Conservation (phyloP, 495 filamentous ascomycete species). For the Aspergillus sclerotiicarbonarius region DNA sequence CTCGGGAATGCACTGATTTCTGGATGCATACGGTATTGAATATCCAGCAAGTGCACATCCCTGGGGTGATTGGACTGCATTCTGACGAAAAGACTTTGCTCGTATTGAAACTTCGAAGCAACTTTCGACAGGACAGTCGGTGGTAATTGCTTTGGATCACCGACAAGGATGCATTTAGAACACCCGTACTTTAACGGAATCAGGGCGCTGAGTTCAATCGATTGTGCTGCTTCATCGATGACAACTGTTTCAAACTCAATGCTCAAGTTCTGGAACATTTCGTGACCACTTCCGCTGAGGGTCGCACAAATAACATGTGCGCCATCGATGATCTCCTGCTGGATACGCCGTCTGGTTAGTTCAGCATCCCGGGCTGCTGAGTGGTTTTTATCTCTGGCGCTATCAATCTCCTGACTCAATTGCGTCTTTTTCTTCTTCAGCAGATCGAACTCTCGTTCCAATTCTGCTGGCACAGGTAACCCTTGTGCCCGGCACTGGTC, state of each 20-base stretch:
- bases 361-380: constrained; percentile 75
- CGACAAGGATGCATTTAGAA: constrained; percentile 93
- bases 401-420: constrained; percentile 79
- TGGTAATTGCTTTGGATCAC: constrained; percentile 95
- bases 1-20: constrained; percentile 90
- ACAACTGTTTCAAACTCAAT: constrained; percentile 98
- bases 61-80: constrained; percentile 91
- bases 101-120: constrained; percentile 89
- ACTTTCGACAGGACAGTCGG: constrained; percentile 93
- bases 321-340: constrained; percentile 85
- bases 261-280: constrained; percentile 92
- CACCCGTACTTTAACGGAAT: constrained; percentile 98
- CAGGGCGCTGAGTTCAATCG: constrained; percentile 92
- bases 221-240: constrained; percentile 97
- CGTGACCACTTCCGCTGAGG: constrained; percentile 91
- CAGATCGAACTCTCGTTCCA: constrained; percentile 74
- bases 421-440: constrained; percentile 71
- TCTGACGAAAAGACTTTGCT: constrained; percentile 95
- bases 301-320: constrained; percentile 95
- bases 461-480: constrained; percentile 55
- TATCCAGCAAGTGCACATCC: constrained; percentile 92
- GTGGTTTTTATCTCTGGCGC: constrained; percentile 77
- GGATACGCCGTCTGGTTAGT: constrained; percentile 75
- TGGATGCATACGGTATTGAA: constrained; percentile 98
- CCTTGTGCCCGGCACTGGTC: constrained; percentile 68